Evolutionary conservation across 1,139 yeast genomes (phyloP), one percentile per base, ranked within the genome.

Genomic region (Hansenula sp.): DNA sequence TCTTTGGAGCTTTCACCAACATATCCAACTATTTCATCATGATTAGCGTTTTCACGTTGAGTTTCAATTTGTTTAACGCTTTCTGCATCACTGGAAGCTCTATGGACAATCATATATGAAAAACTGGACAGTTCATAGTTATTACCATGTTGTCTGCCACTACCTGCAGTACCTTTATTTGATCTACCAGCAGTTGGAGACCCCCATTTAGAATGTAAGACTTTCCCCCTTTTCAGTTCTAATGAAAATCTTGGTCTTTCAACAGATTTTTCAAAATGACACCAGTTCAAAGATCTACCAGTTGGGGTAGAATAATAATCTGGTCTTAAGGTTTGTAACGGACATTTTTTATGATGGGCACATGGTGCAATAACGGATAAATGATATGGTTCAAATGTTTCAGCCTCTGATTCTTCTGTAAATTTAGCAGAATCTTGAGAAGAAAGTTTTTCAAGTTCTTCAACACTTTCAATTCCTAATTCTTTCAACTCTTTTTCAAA

Each of bases 301-400:
- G 77, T 74, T 42, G 61, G 57, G 41, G 77, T 72, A n/a, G 82
- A 78, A 56, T 84, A 84, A 52, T 74, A 81, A 36, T 79, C 79
- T 7, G 91, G 89, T 47, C 84, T 85, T 13, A 84, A 82, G 29
- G 81, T 73, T 61, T 90, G 97, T 44, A 93, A 67, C 0, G 99
- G 98, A 58, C 98, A 91, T 53, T 72, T 77, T 27, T 83, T 78
- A 57, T 90, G 97, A 61, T 93, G 98, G 0, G 95, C 67, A 60
- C 98, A 93, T 4, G 99, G 99, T 0, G 96, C 96, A 28, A 93
- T 58, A 11, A 91, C 74, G 43, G 74, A 74, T 36, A 85, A 55
- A 52, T 82, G 81, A 55, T 74, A 82, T 17, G 38, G 32, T 27
- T 27, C 32, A 33, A n/a, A 11, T 17, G 16, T 51, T 74, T 74